phyloP scores from a whole-genome alignment of 148 eudicot genomes.

The Polygonum maritimum region DNA sequence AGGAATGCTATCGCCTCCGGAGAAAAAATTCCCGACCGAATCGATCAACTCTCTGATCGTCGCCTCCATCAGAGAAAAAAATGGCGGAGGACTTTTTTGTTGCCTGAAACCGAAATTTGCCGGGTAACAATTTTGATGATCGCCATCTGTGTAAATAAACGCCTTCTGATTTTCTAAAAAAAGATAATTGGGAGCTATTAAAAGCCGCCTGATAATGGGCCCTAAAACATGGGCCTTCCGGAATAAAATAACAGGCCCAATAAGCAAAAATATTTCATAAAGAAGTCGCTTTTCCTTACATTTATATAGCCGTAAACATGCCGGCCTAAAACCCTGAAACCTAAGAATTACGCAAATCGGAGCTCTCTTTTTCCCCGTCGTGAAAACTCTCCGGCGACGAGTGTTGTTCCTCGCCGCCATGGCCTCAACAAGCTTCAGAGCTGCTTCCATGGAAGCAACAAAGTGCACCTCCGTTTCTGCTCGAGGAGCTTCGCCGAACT shows the following conservation, averaged over 20 bases:
- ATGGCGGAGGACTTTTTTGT: not conserved
- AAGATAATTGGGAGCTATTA: not conserved
- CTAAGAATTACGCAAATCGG: not conserved
- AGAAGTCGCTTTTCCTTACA: not conserved
- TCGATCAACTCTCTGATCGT: constrained; percentile 44
- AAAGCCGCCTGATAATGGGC: not conserved
- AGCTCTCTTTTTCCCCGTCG: not conserved
- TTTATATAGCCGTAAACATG: not conserved
- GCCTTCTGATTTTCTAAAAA: not conserved
- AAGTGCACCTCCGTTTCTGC: not conserved
- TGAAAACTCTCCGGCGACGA: not conserved
- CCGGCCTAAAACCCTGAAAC: constrained; percentile 2
- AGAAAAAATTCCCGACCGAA: constrained; percentile 56
- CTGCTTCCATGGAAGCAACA: not conserved
- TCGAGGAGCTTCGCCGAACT: not conserved
- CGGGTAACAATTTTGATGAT: not conserved
- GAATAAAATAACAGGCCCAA: not conserved
- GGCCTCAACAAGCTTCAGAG: not conserved
- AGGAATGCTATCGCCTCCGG: constrained; percentile 68
- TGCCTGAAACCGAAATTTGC: not conserved
- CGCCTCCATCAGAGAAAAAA: constrained; percentile 24
- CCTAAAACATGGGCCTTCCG: not conserved
- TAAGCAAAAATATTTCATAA: not conserved
- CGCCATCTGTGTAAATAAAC: not conserved
- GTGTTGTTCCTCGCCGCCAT: not conserved